These are phyloP conservation scores for Priceomyces medius DNA, from an alignment of 805 yeast genomes.

Conservation along the genomic window DNA sequence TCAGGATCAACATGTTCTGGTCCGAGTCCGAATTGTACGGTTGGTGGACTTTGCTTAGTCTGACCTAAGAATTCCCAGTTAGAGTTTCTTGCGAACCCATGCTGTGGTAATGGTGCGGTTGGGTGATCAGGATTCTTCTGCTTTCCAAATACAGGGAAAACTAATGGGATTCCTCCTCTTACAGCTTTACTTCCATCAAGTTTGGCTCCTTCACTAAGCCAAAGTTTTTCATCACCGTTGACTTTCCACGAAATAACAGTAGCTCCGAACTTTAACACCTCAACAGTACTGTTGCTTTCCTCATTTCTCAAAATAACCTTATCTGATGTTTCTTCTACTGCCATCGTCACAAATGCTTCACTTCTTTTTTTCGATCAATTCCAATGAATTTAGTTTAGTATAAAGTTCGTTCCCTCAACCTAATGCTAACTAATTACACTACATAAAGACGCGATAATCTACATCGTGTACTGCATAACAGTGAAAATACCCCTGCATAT, in stretches of 20 bases:
- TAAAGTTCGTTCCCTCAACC: too few relatives aligned
- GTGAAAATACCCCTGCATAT: too few relatives aligned
- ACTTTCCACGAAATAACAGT: constrained; percentile 79
- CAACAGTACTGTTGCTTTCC: constrained; percentile 53
- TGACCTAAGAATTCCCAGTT: constrained; percentile 95
- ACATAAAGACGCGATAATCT: too few relatives aligned
- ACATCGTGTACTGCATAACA: too few relatives aligned
- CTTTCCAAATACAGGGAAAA: constrained; percentile 91
- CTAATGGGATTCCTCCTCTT: constrained; percentile 96
- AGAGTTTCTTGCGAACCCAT: constrained; percentile 91
- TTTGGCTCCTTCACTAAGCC: constrained; percentile 76
- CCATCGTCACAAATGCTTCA: constrained; percentile 39
- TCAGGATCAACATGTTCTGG: constrained; percentile 78
- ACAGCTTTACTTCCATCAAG: constrained; percentile 93
- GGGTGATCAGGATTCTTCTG: constrained; percentile 50
- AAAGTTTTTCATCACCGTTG: constrained; percentile 73
- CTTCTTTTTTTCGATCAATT: too few relatives aligned
- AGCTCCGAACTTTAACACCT: constrained; percentile 84
- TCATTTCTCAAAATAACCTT: constrained; percentile 62
- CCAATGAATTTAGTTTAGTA: too few relatives aligned
- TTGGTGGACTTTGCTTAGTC: constrained; percentile 62
- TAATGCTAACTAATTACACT: too few relatives aligned
- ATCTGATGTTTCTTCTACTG: constrained; percentile 64
- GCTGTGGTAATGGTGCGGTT: constrained; percentile 79
- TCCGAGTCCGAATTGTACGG: constrained; percentile 87